Evolutionary conservation across 164 flowering plant genomes (phyloP).

Genomic region (Sextonia rubra): DNA sequence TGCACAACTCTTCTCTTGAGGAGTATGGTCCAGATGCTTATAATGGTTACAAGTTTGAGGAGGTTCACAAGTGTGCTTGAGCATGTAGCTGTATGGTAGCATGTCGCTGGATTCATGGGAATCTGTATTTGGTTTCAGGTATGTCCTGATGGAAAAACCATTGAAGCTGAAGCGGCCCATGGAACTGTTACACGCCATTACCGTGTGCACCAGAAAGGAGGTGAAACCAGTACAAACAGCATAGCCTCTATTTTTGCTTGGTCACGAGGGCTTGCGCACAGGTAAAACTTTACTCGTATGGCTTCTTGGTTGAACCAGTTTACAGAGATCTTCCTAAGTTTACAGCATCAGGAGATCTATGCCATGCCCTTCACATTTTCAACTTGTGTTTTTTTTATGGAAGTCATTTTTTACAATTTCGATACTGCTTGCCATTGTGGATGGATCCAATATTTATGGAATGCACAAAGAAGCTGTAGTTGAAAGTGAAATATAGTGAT

Average conservation of each 20-base stretch:
- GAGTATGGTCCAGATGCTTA: not conserved
- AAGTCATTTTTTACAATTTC: no score
- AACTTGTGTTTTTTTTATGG: not conserved
- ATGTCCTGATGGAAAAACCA: slow-evolving; percentile 98
- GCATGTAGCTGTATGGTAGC: no score
- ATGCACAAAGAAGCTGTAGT: not conserved
- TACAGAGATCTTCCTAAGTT: not conserved
- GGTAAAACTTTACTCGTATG: slow-evolving; percentile 28
- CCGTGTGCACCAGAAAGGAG: slow-evolving; percentile 95
- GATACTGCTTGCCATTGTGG: not conserved
- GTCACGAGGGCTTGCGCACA: slow-evolving; percentile 94
- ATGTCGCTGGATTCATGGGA: no score
- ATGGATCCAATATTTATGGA: not conserved
- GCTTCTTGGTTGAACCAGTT: not conserved
- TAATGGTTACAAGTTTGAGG: not conserved
- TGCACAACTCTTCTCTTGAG: no score
- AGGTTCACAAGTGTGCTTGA: not conserved
- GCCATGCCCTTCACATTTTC: not conserved
- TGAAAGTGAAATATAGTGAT: not conserved
- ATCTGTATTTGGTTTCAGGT: slow-evolving; percentile 37
- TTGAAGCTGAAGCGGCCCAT: slow-evolving; percentile 99
- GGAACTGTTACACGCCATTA: slow-evolving; percentile 98
- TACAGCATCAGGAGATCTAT: not conserved
- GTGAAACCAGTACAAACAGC: slow-evolving; percentile 99
- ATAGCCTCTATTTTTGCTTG: slow-evolving; percentile 99